A percentile compares a stretch with the other conserved stretches of the same genome.
These are phyloP conservation scores for Lotus japonicus DNA, from an alignment of 306 rosid genomes.

Conservation along the genomic window DNA sequence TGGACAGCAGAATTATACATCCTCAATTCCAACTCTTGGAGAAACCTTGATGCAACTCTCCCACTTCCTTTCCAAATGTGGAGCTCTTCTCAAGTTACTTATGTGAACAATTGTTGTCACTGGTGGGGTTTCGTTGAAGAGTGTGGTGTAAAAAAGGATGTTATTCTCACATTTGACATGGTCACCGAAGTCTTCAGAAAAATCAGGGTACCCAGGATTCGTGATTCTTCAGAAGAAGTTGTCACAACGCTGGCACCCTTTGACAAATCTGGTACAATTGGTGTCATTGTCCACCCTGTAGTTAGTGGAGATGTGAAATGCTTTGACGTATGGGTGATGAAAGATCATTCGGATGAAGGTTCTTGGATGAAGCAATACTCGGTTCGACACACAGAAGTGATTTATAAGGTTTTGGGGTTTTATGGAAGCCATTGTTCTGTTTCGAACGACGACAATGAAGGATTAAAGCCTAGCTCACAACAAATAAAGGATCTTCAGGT, in stretches of 20 bases:
- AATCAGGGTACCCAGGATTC: slow-evolving; percentile 14
- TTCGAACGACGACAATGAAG: slow-evolving; percentile 1
- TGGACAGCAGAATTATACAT: slow-evolving; percentile 19
- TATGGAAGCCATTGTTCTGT: slow-evolving; percentile 3
- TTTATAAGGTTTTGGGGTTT: slow-evolving; percentile 19
- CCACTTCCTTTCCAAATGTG: slow-evolving; percentile 14
- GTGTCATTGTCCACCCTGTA: slow-evolving; percentile 1
- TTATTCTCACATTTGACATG: slow-evolving; percentile 13
- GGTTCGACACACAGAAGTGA: neutral
- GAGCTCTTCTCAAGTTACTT: slow-evolving; percentile 14
- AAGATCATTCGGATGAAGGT: slow-evolving; percentile 10
- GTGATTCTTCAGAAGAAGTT: neutral
- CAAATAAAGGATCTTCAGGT: neutral
- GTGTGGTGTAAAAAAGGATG: neutral
- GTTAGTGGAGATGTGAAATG: neutral
- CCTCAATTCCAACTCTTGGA: slow-evolving; percentile 22
- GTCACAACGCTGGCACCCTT: neutral
- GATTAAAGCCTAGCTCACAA: neutral
- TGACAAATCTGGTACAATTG: neutral
- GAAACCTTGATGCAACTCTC: neutral
- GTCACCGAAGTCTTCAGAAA: slow-evolving; percentile 17
- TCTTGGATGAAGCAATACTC: slow-evolving; percentile 25
- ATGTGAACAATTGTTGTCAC: slow-evolving; percentile 11
- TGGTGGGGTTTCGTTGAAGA: slow-evolving; percentile 15
- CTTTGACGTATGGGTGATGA: slow-evolving; percentile 26